Percentiles rank a stretch among this genome's conserved stretches.
Evolutionary conservation across 352 stramenopile species (phyloP).

Genomic region (Globisporangium uncinulatum): DNA sequence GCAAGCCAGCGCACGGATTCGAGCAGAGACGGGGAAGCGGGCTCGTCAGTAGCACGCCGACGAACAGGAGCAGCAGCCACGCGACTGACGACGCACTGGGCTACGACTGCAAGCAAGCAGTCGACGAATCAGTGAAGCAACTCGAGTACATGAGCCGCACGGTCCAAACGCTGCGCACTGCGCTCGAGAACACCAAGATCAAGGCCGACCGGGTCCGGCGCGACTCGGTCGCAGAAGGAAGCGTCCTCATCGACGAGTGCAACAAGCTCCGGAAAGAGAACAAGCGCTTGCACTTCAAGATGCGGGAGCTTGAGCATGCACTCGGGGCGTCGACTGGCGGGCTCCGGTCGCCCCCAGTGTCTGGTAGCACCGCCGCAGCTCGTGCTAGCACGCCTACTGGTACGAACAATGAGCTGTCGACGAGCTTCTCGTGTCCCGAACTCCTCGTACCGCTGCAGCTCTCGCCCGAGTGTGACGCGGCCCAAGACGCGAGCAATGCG

Average conservation of each 20-base stretch:
- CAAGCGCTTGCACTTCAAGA: conserved; percentile 55
- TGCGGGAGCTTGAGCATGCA: conserved; percentile 56
- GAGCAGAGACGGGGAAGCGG: neutral
- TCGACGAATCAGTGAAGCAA: conserved; percentile 73
- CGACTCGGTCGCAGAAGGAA: conserved; percentile 72
- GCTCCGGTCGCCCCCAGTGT: conserved; percentile 7
- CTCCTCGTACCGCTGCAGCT: conserved; percentile 16
- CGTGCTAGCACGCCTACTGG: neutral
- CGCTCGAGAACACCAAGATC: conserved; percentile 63
- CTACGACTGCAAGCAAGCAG: conserved; percentile 71
- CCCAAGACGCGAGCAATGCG: conserved; percentile 1
- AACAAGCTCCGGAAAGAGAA: conserved; percentile 75
- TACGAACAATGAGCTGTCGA: conserved; percentile 9
- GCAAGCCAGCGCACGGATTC: neutral
- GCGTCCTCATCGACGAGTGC: conserved; percentile 75
- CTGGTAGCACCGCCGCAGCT: neutral
- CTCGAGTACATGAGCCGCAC: conserved; percentile 80
- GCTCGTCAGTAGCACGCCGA: neutral
- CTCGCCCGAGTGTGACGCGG: conserved; percentile 13
- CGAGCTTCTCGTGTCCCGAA: conserved; percentile 34
- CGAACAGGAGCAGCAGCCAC: conserved; percentile 7
- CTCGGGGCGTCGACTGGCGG: conserved; percentile 9
- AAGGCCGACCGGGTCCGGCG: conserved; percentile 62
- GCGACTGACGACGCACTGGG: conserved; percentile 41
- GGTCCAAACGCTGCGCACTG: conserved; percentile 51